Evolutionary conservation across 2,329 filamentous ascomycete species (phyloP).

Genomic region (Trichoderma endophyticum): DNA sequence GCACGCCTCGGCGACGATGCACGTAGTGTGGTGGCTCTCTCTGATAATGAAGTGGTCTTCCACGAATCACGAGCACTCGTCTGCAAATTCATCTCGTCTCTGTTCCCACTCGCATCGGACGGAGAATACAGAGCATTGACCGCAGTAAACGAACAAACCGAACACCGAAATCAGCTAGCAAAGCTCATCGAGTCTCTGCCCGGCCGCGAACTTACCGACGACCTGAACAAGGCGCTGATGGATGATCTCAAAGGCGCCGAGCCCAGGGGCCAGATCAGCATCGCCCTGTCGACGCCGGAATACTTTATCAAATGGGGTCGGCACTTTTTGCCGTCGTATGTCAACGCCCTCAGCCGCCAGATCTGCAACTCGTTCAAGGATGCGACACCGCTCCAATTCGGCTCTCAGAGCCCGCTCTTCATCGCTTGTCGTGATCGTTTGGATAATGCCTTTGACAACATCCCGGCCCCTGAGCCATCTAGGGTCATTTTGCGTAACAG

Average conservation of each 20-base stretch:
- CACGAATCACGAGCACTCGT: constrained; percentile 50
- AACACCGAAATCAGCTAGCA: constrained; percentile 29
- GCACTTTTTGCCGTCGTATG: constrained; percentile 57
- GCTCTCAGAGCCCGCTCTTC: constrained; percentile 50
- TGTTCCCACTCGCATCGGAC: constrained; percentile 37
- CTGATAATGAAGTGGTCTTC: constrained; percentile 42
- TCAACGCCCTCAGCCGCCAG: constrained; percentile 55
- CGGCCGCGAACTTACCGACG: constrained; percentile 34
- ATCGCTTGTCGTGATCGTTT: constrained; percentile 46
- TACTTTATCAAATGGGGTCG: constrained; percentile 52
- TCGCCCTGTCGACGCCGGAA: constrained; percentile 40
- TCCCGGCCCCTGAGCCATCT: constrained; percentile 44
- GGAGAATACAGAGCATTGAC: constrained; percentile 17
- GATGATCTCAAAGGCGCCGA: constrained; percentile 45
- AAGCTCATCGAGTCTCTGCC: constrained; percentile 36
- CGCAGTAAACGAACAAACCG: constrained; percentile 22
- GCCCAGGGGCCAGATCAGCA: constrained; percentile 47
- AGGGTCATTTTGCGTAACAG: background rate
- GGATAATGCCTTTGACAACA: constrained; percentile 46
- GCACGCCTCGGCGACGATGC: constrained; percentile 21
- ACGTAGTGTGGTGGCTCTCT: constrained; percentile 26
- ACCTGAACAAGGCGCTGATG: constrained; percentile 45
- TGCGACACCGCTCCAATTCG: constrained; percentile 54
- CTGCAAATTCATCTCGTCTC: constrained; percentile 46
- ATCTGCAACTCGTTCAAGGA: constrained; percentile 63